Percentiles rank a stretch among this genome's conserved stretches.
Conservation (phyloP, 768 basidiomycete species). For the Suillus cothurnatus region DNA sequence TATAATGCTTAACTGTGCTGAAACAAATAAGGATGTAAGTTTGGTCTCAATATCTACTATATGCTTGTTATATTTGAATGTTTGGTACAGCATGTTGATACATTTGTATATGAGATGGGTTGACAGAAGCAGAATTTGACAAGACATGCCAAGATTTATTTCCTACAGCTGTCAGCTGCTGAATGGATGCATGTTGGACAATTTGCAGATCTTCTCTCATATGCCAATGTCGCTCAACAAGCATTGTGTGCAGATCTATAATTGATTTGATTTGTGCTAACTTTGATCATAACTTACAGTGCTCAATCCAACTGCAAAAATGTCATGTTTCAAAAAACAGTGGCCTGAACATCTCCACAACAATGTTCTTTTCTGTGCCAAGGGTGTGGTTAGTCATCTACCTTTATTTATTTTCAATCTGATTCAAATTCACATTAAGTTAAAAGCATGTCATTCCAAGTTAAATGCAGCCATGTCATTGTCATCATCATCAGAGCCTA, state of each 20-base stretch:
- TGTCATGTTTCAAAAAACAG: neutral
- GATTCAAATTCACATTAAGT: neutral
- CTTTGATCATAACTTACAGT: neutral
- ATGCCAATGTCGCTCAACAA: neutral
- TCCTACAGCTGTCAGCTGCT: neutral
- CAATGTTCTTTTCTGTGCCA: neutral
- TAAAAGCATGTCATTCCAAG: neutral
- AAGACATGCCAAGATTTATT: neutral
- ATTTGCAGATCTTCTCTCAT: neutral
- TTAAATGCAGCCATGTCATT: neutral
- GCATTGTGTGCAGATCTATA: neutral
- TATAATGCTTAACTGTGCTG: neutral
- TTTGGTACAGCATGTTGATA: neutral
- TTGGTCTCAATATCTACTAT: neutral
- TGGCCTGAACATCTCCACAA: neutral
- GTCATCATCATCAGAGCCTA: neutral
- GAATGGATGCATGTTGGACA: neutral
- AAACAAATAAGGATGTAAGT: neutral
- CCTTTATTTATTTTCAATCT: neutral
- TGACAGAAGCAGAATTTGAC: neutral
- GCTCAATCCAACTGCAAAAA: neutral
- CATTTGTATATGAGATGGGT: neutral
- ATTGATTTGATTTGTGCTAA: neutral
- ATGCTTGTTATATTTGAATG: neutral
- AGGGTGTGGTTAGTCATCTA: neutral